Percentiles rank a stretch among this genome's conserved stretches.
Conservation (phyloP, 371 early-diverging fungal genomes). For the Mucor lusitanicus region DNA sequence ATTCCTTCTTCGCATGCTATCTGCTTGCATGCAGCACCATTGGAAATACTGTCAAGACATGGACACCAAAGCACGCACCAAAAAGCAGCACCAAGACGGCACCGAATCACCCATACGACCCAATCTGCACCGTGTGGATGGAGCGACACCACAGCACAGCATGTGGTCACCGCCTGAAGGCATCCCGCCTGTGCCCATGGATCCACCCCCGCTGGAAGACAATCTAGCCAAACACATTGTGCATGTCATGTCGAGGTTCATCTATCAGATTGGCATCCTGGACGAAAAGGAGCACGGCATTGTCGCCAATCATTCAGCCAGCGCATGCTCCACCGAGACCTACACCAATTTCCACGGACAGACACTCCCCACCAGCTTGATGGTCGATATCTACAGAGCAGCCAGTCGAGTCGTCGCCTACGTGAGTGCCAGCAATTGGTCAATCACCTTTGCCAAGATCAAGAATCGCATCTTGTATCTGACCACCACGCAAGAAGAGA, state of each 20-base stretch:
- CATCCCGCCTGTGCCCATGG: conserved; percentile 31
- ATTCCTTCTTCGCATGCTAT: conserved; percentile 65
- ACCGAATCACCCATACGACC: conserved; percentile 1
- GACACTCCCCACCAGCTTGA: conserved; percentile 17
- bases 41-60: conserved; percentile 44
- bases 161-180: conserved; percentile 1
- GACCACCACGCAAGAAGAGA: conserved; percentile 56
- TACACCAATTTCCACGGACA: conserved; percentile 17
- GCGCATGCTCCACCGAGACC: conserved; percentile 10
- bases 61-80: neutral
- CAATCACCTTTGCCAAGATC: conserved; percentile 65
- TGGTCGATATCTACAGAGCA: conserved; percentile 53
- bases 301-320: conserved; percentile 35
- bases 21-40: conserved; percentile 67
- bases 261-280: conserved; percentile 41
- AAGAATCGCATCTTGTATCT: conserved; percentile 54
- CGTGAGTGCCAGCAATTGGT: conserved; percentile 81
- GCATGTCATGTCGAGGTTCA: conserved; percentile 57
- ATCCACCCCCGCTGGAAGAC: conserved; percentile 78
- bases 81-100: neutral
- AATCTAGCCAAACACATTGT: conserved; percentile 64
- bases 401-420: conserved; percentile 73
- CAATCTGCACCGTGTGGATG: neutral
- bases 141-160: neutral
- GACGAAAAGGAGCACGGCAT: conserved; percentile 24